A percentile compares a stretch with the other conserved stretches of the same genome.
These are phyloP conservation scores for Amanita pseudoporphyria DNA, from an alignment of 768 basidiomycete genomes.

Conservation along the genomic window DNA sequence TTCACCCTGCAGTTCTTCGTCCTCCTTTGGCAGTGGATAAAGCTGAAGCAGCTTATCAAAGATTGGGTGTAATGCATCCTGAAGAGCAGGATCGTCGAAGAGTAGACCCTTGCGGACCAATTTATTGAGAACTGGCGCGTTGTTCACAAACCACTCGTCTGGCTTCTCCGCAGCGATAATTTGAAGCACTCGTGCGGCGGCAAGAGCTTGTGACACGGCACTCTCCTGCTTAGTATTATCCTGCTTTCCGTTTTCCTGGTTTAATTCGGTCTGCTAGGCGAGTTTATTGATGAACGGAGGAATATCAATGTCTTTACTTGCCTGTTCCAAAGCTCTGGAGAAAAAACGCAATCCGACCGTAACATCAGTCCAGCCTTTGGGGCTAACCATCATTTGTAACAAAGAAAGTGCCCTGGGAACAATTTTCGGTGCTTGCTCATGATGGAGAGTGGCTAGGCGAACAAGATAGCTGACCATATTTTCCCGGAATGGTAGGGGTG, in stretches of 20 bases:
- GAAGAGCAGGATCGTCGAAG: conserved; percentile 69
- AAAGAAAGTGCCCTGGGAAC: conserved; percentile 55
- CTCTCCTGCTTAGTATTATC: conserved; percentile 63
- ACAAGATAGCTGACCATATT: conserved; percentile 93
- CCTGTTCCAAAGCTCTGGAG: conserved; percentile 73
- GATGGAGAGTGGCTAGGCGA: conserved; percentile 69
- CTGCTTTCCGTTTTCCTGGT: conserved; percentile 25
- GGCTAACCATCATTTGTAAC: conserved; percentile 71
- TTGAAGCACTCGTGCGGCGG: conserved; percentile 82
- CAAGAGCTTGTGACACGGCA: conserved; percentile 58
- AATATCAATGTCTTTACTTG: conserved; percentile 21
- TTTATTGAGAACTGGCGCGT: conserved; percentile 66
- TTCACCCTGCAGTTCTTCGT: conserved; percentile 66
- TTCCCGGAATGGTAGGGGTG: conserved; percentile 75
- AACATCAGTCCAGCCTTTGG: conserved; percentile 84
- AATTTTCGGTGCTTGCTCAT: conserved; percentile 39
- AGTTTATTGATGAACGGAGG: background rate
- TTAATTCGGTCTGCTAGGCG: conserved; percentile 1
- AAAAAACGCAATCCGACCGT: conserved; percentile 90
- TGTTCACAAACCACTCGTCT: conserved; percentile 69
- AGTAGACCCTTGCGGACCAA: conserved; percentile 82
- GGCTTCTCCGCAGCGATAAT: conserved; percentile 78
- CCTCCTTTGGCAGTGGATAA: conserved; percentile 70
- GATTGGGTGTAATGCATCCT: conserved; percentile 74
- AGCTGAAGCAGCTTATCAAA: conserved; percentile 72